Evolutionary conservation across 2,329 filamentous ascomycete genomes (phyloP).

Genomic region (Monilinia polystroma): DNA sequence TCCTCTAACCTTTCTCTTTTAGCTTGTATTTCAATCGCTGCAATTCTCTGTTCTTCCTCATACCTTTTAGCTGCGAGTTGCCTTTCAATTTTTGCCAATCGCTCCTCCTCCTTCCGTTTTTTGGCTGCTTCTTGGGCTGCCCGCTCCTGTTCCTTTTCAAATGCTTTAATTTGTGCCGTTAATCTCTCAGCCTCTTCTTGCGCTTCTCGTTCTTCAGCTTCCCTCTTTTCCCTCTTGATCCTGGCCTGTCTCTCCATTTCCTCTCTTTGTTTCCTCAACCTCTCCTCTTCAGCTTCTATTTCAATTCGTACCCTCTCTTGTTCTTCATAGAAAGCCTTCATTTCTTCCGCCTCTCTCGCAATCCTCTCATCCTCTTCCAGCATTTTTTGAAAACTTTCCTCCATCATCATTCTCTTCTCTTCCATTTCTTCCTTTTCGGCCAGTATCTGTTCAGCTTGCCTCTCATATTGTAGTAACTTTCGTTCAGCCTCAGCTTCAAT

Average conservation of each 20-base stretch:
- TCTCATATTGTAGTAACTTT: slow-evolving; percentile 26
- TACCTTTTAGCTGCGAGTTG: slow-evolving; percentile 4
- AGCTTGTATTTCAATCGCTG: not conserved
- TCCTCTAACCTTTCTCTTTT: slow-evolving; percentile 11
- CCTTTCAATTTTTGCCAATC: slow-evolving; percentile 10
- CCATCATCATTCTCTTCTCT: slow-evolving; percentile 25
- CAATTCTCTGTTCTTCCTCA: slow-evolving; percentile 21
- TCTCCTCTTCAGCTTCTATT: slow-evolving; percentile 20
- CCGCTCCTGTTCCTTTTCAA: slow-evolving; percentile 22
- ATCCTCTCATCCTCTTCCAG: slow-evolving; percentile 25
- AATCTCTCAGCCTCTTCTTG: slow-evolving; percentile 24
- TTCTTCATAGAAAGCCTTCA: slow-evolving; percentile 26
- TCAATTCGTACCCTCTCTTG: slow-evolving; percentile 16
- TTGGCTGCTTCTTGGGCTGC: slow-evolving; percentile 22
- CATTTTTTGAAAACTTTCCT: slow-evolving; percentile 25
- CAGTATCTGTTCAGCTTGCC: slow-evolving; percentile 22
- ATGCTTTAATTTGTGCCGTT: slow-evolving; percentile 23
- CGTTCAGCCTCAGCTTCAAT: slow-evolving; percentile 21
- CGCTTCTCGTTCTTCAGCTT: slow-evolving; percentile 21
- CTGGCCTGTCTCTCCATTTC: slow-evolving; percentile 16
- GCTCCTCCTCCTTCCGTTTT: slow-evolving; percentile 21
- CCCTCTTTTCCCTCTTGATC: slow-evolving; percentile 19
- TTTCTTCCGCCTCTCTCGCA: slow-evolving; percentile 26
- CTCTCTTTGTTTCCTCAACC: slow-evolving; percentile 14
- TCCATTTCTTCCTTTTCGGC: slow-evolving; percentile 30